A percentile compares a stretch with the other conserved stretches of the same genome.
phyloP scores from a whole-genome alignment of 768 basidiomycete genomes.

The Trametes punicea region DNA sequence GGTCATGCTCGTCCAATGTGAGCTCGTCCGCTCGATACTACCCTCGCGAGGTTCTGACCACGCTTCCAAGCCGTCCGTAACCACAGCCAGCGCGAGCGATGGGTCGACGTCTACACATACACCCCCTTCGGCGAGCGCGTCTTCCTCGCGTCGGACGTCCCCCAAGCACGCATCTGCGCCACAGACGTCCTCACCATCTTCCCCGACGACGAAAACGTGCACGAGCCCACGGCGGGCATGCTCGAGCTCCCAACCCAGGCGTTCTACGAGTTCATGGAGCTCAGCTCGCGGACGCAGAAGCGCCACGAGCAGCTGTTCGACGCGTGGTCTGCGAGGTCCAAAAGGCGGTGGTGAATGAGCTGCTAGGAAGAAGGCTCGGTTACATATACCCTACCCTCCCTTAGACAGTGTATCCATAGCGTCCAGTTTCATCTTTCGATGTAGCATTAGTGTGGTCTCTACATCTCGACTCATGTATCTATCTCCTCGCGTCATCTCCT shows the following conservation, averaged over 20 bases:
- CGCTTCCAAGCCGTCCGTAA: conserved; percentile 47
- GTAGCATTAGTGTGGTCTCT: conserved; percentile 6
- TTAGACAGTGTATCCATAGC: not conserved
- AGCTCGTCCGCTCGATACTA: not conserved
- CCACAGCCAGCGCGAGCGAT: conserved; percentile 52
- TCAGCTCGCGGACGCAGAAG: conserved; percentile 50
- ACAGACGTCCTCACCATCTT: conserved; percentile 61
- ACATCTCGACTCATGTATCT: conserved; percentile 4
- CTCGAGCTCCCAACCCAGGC: conserved; percentile 62
- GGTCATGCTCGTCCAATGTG: conserved; percentile 69
- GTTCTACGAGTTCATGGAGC: conserved; percentile 54
- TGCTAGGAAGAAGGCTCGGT: not conserved
- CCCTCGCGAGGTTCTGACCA: not conserved
- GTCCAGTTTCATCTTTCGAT: not conserved
- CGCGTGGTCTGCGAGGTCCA: not conserved
- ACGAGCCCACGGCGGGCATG: conserved; percentile 42
- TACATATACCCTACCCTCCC: not conserved
- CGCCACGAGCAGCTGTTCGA: conserved; percentile 53
- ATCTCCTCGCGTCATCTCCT: too few species aligned
- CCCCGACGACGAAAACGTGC: conserved; percentile 36
- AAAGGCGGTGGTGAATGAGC: not conserved
- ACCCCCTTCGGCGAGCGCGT: conserved; percentile 60
- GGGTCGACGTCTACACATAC: conserved; percentile 65
- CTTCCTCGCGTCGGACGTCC: conserved; percentile 59
- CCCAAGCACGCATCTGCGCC: conserved; percentile 58